These are phyloP conservation scores for Salpingoeca rosetta DNA, from an alignment of 78 protist species.

Conservation along the genomic window DNA sequence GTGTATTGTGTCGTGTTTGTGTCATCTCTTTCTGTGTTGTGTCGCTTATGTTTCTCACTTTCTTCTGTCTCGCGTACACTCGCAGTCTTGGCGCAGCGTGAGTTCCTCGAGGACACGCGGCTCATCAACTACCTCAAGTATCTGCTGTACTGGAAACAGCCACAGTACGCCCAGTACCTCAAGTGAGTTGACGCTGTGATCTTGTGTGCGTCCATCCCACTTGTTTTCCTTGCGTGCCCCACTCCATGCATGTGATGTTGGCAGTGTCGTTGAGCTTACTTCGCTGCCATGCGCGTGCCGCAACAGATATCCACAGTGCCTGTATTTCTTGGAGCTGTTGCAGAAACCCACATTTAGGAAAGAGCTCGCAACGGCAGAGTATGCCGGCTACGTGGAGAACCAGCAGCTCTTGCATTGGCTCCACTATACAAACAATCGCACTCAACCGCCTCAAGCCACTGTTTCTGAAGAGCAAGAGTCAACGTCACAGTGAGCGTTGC, in stretches of 20 bases:
- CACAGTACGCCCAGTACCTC: conserved; percentile 6
- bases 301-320: conserved; percentile 9
- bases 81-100: background rate
- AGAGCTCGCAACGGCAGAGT: background rate
- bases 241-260: background rate
- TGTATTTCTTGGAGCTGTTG: conserved; percentile 5
- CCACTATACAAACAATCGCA: background rate
- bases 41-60: no score
- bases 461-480: background rate
- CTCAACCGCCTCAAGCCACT: background rate
- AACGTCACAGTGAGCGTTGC: background rate
- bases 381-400: background rate
- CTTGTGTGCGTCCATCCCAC: no score
- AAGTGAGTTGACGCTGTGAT: background rate
- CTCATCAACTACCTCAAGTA: conserved; percentile 22
- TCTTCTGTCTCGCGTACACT: background rate
- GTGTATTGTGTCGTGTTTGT: background rate
- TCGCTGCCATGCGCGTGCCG: no score
- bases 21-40: no score
- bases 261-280: background rate
- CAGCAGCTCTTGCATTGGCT: background rate
- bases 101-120: background rate
- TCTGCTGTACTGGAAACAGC: conserved; percentile 14
- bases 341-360: background rate
- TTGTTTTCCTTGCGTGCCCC: background rate